A percentile compares a stretch with the other conserved stretches of the same genome.
These are phyloP conservation scores for Xylaria bambusicola DNA, from an alignment of 495 filamentous ascomycete genomes.

Conservation along the genomic window DNA sequence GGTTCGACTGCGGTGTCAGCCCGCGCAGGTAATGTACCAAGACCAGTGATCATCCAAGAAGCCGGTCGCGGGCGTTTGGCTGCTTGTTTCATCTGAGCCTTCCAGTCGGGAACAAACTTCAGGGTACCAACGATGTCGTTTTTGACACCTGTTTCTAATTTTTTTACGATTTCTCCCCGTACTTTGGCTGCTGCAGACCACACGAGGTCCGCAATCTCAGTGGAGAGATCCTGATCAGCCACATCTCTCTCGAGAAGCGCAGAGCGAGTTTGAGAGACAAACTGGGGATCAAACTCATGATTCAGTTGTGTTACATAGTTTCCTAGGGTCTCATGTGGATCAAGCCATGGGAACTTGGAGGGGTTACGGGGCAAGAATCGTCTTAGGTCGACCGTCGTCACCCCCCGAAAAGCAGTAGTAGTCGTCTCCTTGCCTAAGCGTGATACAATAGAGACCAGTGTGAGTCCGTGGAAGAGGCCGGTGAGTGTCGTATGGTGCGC, in stretches of 20 bases:
- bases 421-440: conserved; percentile 17
- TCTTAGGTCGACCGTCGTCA: conserved; percentile 19
- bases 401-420: conserved; percentile 13
- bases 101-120: conserved; percentile 21
- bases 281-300: conserved; percentile 10
- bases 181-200: conserved; percentile 17
- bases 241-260: too few species aligned
- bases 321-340: conserved; percentile 14
- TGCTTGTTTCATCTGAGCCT: conserved; percentile 17
- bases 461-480: conserved; percentile 27
- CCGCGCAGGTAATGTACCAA: conserved; percentile 15
- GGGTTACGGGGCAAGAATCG: conserved; percentile 15
- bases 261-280: conserved; percentile 19
- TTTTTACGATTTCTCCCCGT: conserved; percentile 13
- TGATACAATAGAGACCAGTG: conserved; percentile 15
- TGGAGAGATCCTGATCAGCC: neutral
- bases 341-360: conserved; percentile 17
- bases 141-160: conserved; percentile 16
- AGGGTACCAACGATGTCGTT: conserved; percentile 23
- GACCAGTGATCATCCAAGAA: conserved; percentile 24
- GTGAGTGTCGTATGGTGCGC: conserved; percentile 29
- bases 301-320: conserved; percentile 21
- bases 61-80: conserved; percentile 21
- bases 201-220: neutral
- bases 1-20: neutral